Base-by-base conservation (phyloP, 1,284 basidiomycete genomes). In the Ceratobasidium sp. region DNA sequence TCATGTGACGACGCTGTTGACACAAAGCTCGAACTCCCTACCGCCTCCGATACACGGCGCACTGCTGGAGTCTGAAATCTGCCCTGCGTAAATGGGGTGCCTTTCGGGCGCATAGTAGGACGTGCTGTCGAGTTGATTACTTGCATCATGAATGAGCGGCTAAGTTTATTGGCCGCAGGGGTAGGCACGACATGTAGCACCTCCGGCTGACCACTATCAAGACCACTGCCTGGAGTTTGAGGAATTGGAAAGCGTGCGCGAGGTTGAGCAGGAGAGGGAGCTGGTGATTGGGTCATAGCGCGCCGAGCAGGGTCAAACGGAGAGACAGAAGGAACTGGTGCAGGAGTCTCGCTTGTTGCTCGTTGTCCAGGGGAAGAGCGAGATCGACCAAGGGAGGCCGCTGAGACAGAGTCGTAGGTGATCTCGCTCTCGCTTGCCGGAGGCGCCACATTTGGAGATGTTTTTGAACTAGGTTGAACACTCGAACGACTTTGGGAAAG, bases 1-100 rank as follows among this genome's bases (percentile, higher is more conserved):
- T 96, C 95, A 79, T 95, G 93, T 26, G 94, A 95, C 0, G 94
- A 95, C 2, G 92, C 89, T 0, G 92, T 94, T 3, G 94, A 95
- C 56, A 93, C 86, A 84, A 93, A 91, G 0, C 73, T 75, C 61
- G 73, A 75, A n/a, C 62, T 75, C 3, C 73, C 73, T 15, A 56
- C 48, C 20, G 62, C 73, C 50, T 75, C 61, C 10, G 73, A 52
- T 17, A 75, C n/a, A 40, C 73, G 73, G 52, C 73, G 73, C 23
- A 61, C 73, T 17, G 73, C 73, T n/a, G 73, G 73, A 66, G 73
- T 75, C 26, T 75, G 73, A 33, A 75, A 75, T 44, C 50, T 64
- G 12, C 48, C 62, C 1, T 48, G 73, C n/a, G 48, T 23, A 75
- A 75, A 75, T 9, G 73, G 73, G 26, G 73, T 66, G 48, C 33